Base-by-base conservation (phyloP, 176 grass and related monocot species). In the Melocanna baccifera region DNA sequence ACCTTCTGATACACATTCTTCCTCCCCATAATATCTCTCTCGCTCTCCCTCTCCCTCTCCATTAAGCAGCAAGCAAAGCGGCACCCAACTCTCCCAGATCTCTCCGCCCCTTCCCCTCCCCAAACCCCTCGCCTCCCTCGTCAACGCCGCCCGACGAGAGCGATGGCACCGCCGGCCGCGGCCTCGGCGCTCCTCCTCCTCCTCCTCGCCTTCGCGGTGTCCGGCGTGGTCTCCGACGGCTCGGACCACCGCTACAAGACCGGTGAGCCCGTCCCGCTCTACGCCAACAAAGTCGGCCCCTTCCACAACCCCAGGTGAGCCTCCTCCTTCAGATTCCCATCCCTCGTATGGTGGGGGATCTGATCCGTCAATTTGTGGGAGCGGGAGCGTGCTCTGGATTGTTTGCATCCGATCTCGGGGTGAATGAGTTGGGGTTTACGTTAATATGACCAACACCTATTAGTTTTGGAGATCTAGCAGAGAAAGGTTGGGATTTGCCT, bases 271-370 rank as follows among this genome's bases (percentile, higher is more conserved):
- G 95, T 94, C 71, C 95, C 92, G 68, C 86, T 94, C 76, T 97
- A 97, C 81, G 91, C 92, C 57, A 97, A 97, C 82, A 97, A 97
- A 86, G 92, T 97, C 85, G 92, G 95, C 1, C 96, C 96, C 39
- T 98, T 98, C 73, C 96, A 98, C 75, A 98, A 98, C 77, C 96
- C 96, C 79, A 98, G 93, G 96, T 98, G 82, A 87, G 67, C 71
- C 69, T 14, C 48, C 18, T 8, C 46, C 22, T 34, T 58, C 52
- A 81, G 87, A 80, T 87, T 82, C 71, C 62, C 14, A 5, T 63
- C 39, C 23, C 37, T 16, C 7, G 4, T 8, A 18, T 28, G 34
- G 72, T 48, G 48, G 8, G 9, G 18, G 56, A 66, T 81, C 79
- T 75, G 87, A 83, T 70, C 67, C 76, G 0, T 73, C 71, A 22